Conservation (phyloP, 192 early-diverging fungal species). For the Gryganskiella cystojenkinii region DNA sequence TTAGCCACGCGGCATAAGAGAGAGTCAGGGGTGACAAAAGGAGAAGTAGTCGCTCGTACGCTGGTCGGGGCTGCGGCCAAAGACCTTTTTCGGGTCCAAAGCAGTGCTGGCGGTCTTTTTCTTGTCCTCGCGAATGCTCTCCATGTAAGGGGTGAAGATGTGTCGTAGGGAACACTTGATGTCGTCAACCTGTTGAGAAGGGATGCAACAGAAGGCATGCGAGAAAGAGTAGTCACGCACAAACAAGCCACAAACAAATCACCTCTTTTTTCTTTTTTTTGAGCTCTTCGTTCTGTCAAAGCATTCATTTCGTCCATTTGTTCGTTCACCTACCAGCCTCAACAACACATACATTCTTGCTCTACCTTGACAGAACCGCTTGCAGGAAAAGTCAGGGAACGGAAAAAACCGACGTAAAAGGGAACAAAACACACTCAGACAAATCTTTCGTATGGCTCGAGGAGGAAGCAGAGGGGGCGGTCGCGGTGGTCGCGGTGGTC, state of each 20-base stretch:
- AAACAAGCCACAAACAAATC: conserved; percentile 14
- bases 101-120: conserved; percentile 26
- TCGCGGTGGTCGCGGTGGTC: conserved; percentile 3
- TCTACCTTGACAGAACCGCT: too few relatives aligned
- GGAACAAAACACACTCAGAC: too few relatives aligned
- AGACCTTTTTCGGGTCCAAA: conserved; percentile 47
- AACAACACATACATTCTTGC: too few relatives aligned
- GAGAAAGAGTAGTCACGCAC: conserved; percentile 12
- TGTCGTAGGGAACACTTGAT: too few relatives aligned
- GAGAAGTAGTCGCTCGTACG: conserved; percentile 51
- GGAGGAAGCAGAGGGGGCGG: conserved; percentile 22
- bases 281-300: too few relatives aligned
- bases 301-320: too few relatives aligned
- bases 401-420: too few relatives aligned
- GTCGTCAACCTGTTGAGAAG: not conserved
- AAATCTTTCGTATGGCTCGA: conserved; percentile 19
- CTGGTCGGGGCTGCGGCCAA: conserved; percentile 63
- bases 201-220: not conserved
- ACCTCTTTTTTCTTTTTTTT: conserved; percentile 20
- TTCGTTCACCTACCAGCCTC: too few relatives aligned
- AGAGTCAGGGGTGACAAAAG: too few relatives aligned
- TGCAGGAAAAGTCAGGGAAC: too few relatives aligned
- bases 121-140: conserved; percentile 19
- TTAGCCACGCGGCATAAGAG: too few relatives aligned
- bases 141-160: not conserved